Percentiles rank a stretch among this genome's conserved stretches.
Conservation (phyloP, 371 early-diverging fungal genomes). For the Lichtheimia ornata region DNA sequence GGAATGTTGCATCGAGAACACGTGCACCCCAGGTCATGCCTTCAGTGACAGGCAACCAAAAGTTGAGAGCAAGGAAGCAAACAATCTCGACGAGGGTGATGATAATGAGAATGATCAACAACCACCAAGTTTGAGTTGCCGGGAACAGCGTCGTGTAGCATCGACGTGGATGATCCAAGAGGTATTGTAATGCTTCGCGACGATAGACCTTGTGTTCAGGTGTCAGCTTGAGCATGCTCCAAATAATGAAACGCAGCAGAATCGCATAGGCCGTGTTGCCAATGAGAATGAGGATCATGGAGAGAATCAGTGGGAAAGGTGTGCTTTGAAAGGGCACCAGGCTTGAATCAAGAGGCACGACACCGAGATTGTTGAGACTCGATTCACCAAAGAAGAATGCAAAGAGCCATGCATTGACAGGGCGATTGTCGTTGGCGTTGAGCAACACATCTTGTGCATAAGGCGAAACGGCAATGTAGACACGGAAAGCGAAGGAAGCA, state of each 20-base stretch:
- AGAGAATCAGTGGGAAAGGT: slow-evolving; percentile 25
- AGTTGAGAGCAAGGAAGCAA: slow-evolving; percentile 34
- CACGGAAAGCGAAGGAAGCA: slow-evolving; percentile 29
- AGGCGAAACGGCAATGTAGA: slow-evolving; percentile 32
- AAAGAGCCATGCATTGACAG: slow-evolving; percentile 36
- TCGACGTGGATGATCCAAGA: slow-evolving; percentile 47
- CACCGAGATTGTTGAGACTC: slow-evolving; percentile 42
- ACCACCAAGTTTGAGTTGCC: slow-evolving; percentile 43
- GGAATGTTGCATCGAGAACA: slow-evolving; percentile 39
- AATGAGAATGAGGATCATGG: slow-evolving; percentile 30
- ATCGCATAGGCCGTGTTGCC: slow-evolving; percentile 51
- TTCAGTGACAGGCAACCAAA: slow-evolving; percentile 37
- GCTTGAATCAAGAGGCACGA: slow-evolving; percentile 30
- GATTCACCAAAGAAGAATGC: slow-evolving; percentile 40
- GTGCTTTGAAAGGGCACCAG: slow-evolving; percentile 41
- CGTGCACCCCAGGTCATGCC: slow-evolving; percentile 31
- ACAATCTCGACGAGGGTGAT: slow-evolving; percentile 37
- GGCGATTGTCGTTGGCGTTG: slow-evolving; percentile 21
- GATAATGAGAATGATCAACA: slow-evolving; percentile 29
- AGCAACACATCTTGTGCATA: slow-evolving; percentile 27
- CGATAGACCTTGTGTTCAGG: slow-evolving; percentile 28
- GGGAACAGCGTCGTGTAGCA: slow-evolving; percentile 47
- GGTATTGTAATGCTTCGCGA: slow-evolving; percentile 35
- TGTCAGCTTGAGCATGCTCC: slow-evolving; percentile 36
- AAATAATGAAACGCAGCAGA: slow-evolving; percentile 32